Base-by-base conservation (phyloP, 176 grass and related monocot genomes). In the Oryza officinalis region DNA sequence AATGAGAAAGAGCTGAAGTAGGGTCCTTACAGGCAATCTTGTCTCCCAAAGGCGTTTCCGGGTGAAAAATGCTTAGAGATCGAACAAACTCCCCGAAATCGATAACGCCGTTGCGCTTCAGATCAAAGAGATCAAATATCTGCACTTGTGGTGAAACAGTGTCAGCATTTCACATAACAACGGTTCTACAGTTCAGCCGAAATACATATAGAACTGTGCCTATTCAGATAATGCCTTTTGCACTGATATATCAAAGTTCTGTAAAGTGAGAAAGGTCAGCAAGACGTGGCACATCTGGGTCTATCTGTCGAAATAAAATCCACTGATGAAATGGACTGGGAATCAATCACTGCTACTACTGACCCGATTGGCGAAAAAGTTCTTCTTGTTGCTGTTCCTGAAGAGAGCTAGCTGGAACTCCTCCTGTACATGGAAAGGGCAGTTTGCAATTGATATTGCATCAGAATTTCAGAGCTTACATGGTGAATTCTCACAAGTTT, bases 121-220 rank as follows among this genome's bases (percentile, higher is more conserved):
- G 63, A 87, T 97, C 92, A 86, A 97, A 97, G 41, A 97, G 50
- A 70, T 97, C 90, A 89, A 97, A 97, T 87, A 97, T 89, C 95
- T 97, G 88, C 63, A 64, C 17, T 61, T 84, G 46, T 25, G n/a
- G 6, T 20, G 4, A 8, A 1, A 82, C 15, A 65, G 17, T 71
- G 2, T 8, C n/a, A 65, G 14, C 5, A 76, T 64, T 0, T 8
- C 64, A 65, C 8, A 67, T 22, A 8, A 43, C 8, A 76, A 65
- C 30, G n/a, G 79, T 50, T 74, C 12, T 80, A 72, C 25, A 64
- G 18, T 71, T 52, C 2, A 76, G 15, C 6, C 23, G 3, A 30
- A 54, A 31, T 3, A 33, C 50, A 38, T 41, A 2, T 41, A 65
- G 71, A 52, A 43, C 71, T 72, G 17, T 71, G 9, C 32, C 5